These are phyloP conservation scores for Sporothrix variecibatus DNA, from an alignment of 2,329 filamentous ascomycete species.

Conservation along the genomic window DNA sequence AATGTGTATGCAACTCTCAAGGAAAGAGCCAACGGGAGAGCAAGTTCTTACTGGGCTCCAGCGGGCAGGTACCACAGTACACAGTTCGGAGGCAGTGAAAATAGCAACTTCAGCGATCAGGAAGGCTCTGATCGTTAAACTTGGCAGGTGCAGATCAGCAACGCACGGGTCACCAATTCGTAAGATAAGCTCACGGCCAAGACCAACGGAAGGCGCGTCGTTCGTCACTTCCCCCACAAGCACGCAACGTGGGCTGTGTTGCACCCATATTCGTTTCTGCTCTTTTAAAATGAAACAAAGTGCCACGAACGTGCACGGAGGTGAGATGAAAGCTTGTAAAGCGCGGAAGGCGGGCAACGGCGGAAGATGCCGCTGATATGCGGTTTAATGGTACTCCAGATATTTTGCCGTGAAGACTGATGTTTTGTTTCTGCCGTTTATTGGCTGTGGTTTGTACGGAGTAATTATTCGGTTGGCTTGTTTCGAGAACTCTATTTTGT, in stretches of 20 bases:
- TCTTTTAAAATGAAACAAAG: neutral
- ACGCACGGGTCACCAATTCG: neutral
- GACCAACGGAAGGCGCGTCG: neutral
- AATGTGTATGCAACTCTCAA: neutral
- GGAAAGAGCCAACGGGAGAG: neutral
- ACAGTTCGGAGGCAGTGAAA: neutral
- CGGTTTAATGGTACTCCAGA: neutral
- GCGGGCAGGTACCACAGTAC: neutral
- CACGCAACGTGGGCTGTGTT: neutral
- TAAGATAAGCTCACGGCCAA: conserved; percentile 3
- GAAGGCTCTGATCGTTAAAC: neutral
- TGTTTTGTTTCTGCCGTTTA: neutral
- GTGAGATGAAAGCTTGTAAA: neutral
- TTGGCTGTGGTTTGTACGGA: too few species aligned
- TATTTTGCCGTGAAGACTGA: neutral
- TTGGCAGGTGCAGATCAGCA: neutral
- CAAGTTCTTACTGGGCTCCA: neutral
- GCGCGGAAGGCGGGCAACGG: neutral
- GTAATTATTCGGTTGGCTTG: too few species aligned
- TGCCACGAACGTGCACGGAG: neutral
- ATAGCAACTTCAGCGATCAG: neutral
- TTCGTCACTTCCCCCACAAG: conserved; percentile 3
- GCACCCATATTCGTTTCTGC: neutral
- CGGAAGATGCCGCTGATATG: neutral
- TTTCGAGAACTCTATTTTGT: too few species aligned